These are phyloP conservation scores for Clarireedia paspali DNA, from an alignment of 2,329 filamentous ascomycete species.

Conservation along the genomic window DNA sequence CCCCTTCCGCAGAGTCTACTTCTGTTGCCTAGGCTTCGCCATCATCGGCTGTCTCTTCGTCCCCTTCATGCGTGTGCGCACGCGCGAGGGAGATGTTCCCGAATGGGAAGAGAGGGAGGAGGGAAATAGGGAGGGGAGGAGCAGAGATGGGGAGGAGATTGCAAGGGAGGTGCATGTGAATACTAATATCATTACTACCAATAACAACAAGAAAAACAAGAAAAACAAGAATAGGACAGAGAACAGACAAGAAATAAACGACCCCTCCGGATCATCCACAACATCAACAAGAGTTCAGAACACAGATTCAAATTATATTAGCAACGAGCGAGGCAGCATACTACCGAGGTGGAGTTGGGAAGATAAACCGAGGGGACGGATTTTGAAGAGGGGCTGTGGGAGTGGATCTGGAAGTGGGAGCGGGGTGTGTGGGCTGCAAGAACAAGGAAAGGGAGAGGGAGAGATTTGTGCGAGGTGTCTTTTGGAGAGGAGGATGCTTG, in stretches of 20 bases:
- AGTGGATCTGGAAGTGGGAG: conserved; percentile 10
- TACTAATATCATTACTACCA: no score
- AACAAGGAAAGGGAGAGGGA: conserved; percentile 16
- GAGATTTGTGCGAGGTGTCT: not conserved
- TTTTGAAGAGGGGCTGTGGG: not conserved
- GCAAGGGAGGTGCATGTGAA: no score
- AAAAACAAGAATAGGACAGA: no score
- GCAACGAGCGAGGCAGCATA: conserved; percentile 26
- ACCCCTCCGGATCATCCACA: not conserved
- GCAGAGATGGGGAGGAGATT: no score
- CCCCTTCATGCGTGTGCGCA: conserved; percentile 45
- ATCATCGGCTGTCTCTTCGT: conserved; percentile 38
- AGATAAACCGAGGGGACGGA: not conserved
- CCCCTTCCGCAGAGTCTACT: conserved; percentile 44
- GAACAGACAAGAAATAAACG: no score
- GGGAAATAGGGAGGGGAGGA: no score
- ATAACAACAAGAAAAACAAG: no score
- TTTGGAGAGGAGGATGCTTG: not conserved
- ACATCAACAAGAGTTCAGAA: no score
- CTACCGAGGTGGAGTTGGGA: conserved; percentile 23
- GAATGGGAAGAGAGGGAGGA: not conserved
- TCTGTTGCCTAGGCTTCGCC: conserved; percentile 39
- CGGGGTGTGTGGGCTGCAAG: conserved; percentile 18
- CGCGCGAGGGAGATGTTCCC: conserved; percentile 14
- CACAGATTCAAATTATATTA: not conserved